Evolutionary conservation across 306 rosid genomes (phyloP).

Genomic region (Trichosanthes cucumerina): DNA sequence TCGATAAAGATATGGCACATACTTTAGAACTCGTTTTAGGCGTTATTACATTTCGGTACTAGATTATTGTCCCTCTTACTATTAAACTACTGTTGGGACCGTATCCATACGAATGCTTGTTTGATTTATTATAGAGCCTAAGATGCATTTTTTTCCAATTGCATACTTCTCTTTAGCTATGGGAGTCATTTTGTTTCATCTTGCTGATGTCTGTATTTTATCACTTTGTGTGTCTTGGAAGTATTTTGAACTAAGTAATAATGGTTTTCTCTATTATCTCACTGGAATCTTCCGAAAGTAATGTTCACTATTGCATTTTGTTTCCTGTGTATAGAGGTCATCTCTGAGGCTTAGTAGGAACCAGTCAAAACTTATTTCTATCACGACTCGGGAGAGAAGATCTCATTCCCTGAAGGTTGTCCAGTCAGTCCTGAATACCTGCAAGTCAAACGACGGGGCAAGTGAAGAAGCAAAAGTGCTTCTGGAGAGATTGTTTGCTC

Average conservation of each 20-base stretch:
- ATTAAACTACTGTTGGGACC: background rate
- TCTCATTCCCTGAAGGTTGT: slow-evolving; percentile 20
- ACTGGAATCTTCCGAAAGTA: background rate
- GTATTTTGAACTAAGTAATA: background rate
- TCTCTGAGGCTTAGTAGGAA: slow-evolving; percentile 28
- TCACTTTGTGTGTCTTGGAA: background rate
- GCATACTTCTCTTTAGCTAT: background rate
- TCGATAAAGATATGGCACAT: background rate
- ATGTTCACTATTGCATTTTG: background rate
- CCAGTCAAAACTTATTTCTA: slow-evolving; percentile 21
- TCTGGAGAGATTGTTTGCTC: slow-evolving; percentile 70
- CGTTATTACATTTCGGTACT: background rate
- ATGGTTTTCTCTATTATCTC: background rate
- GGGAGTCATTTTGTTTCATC: background rate
- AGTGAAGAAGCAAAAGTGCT: slow-evolving; percentile 69
- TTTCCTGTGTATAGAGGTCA: slow-evolving; percentile 53
- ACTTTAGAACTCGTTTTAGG: background rate
- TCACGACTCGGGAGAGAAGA: slow-evolving; percentile 14
- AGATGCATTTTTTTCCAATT: background rate
- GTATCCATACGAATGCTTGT: background rate
- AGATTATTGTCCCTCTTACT: background rate
- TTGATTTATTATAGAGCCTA: background rate
- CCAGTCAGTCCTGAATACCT: slow-evolving; percentile 36
- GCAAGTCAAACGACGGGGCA: slow-evolving; percentile 38
- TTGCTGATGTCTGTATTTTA: background rate